Percentiles rank a stretch among this genome's conserved stretches.
Evolutionary conservation across 2,329 filamentous ascomycete species (phyloP).

Genomic region (Albifimbria verrucaria): DNA sequence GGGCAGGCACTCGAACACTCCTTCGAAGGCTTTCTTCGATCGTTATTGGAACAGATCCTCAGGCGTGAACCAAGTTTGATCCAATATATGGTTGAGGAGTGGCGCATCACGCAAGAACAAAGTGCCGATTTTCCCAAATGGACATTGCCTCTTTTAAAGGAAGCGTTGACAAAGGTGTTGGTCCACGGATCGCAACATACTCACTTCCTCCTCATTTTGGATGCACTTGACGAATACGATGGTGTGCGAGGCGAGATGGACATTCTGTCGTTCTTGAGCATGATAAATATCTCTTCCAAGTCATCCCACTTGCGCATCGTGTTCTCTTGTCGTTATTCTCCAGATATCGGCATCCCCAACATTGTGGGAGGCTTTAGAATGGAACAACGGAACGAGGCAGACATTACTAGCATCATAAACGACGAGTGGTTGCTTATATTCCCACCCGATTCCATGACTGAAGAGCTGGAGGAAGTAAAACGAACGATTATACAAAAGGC

Average conservation of each 20-base stretch:
- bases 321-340: background rate
- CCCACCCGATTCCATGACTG: background rate
- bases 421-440: background rate
- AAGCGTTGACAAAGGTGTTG: background rate
- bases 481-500: background rate
- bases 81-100: no score
- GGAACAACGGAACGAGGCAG: background rate
- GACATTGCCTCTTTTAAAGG: background rate
- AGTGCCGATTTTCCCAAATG: no score
- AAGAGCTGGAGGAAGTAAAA: background rate
- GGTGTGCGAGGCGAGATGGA: background rate
- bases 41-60: background rate
- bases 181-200: background rate
- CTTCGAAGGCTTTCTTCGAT: background rate
- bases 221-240: background rate
- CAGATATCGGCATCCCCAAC: background rate
- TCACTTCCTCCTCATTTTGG: background rate
- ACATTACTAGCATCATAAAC: background rate
- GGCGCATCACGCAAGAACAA: no score
- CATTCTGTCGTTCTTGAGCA: background rate
- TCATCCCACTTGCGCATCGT: no score
- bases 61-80: no score
- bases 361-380: background rate
- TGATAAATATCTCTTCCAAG: no score
- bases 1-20: background rate